Conservation (phyloP, 108 stramenopile species). For the Asterionellopsis glacialis region DNA sequence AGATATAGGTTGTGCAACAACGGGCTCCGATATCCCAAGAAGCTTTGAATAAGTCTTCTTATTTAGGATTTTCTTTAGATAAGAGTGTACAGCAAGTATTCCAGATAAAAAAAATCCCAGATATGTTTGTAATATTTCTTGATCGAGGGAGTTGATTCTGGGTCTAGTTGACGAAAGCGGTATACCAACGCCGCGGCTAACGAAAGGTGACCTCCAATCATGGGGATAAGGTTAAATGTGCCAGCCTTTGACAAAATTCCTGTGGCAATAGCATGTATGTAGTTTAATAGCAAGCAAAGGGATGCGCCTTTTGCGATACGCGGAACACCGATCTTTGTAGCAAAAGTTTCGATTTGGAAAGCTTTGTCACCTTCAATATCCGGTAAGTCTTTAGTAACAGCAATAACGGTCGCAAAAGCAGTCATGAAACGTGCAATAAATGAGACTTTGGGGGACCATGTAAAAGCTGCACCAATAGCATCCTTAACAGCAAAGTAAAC, state of each 20-base stretch:
- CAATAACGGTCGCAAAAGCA: conserved; percentile 90
- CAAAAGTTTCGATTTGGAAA: conserved; percentile 86
- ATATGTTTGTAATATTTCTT: conserved; percentile 94
- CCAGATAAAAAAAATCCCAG: conserved; percentile 96
- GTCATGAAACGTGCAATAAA: conserved; percentile 97
- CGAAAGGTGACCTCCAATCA: conserved; percentile 87
- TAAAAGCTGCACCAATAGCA: conserved; percentile 85
- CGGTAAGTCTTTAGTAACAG: conserved; percentile 93
- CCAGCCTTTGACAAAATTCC: conserved; percentile 59
- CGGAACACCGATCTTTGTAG: conserved; percentile 79
- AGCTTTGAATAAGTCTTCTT: not conserved
- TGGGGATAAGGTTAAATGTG: conserved; percentile 71
- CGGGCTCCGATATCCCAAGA: too few species aligned
- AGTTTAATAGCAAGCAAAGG: conserved; percentile 73
- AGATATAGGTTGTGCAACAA: too few species aligned
- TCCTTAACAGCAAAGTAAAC: conserved; percentile 96
- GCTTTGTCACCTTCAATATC: conserved; percentile 93
- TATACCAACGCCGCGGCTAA: conserved; percentile 54
- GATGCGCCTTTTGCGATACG: conserved; percentile 84
- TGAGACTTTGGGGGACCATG: conserved; percentile 90
- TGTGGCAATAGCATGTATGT: conserved; percentile 82
- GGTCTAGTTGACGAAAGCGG: conserved; percentile 62
- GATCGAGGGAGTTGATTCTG: conserved; percentile 72
- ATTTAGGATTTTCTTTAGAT: conserved; percentile 55
- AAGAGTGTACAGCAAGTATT: conserved; percentile 91